Conservation (phyloP, 1,139 yeast species). For the Saccharomyces hybrid region DNA sequence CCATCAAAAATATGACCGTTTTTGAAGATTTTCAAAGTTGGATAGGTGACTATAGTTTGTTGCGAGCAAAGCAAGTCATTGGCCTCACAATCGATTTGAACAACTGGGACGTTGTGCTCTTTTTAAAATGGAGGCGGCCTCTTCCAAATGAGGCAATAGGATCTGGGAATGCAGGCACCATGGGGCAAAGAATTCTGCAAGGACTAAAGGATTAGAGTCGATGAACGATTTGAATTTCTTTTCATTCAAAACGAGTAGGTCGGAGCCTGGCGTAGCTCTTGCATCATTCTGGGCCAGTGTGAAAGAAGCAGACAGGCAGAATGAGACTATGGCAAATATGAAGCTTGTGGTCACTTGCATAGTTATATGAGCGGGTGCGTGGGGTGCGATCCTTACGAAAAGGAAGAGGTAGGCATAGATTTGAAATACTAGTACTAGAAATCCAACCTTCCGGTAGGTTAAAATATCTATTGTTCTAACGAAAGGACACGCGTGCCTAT, state of each 20-base stretch:
- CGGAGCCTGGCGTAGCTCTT: constrained; percentile 47
- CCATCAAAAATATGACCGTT: constrained; percentile 43
- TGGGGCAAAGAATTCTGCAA: constrained; percentile 95
- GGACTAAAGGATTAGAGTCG: constrained; percentile 63
- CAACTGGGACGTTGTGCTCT: constrained; percentile 63
- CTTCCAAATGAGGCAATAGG: constrained; percentile 77
- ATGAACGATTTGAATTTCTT: constrained; percentile 60
- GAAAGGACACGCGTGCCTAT: not conserved
- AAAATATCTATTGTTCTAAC: not conserved
- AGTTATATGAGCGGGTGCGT: not conserved
- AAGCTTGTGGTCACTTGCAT: not conserved
- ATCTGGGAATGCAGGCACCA: constrained; percentile 99
- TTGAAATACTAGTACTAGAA: not conserved
- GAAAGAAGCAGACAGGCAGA: constrained; percentile 31
- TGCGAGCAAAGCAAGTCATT: constrained; percentile 71
- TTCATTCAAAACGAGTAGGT: constrained; percentile 38
- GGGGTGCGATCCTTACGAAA: not conserved
- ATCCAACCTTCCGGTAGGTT: not conserved
- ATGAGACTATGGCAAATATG: constrained; percentile 12
- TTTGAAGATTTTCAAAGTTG: constrained; percentile 79
- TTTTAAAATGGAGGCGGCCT: constrained; percentile 73
- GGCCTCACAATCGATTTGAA: constrained; percentile 88
- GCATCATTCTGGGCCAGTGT: constrained; percentile 48
- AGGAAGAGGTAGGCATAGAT: not conserved
- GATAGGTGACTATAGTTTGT: constrained; percentile 78